These are phyloP conservation scores for Pythium dissotocum DNA, from an alignment of 352 stramenopile species.

Conservation along the genomic window DNA sequence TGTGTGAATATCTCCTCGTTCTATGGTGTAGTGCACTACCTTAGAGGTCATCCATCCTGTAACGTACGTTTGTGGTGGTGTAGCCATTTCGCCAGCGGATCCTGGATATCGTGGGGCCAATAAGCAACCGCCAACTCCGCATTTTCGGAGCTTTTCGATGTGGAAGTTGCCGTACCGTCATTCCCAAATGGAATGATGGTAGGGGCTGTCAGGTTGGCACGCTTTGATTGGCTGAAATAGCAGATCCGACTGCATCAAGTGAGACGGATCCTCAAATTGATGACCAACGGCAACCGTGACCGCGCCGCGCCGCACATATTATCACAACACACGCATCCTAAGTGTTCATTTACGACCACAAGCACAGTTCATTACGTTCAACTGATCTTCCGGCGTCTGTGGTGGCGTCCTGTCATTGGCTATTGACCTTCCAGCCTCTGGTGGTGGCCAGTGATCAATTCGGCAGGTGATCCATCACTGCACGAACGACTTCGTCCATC, in stretches of 20 bases:
- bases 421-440: background rate
- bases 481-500: slow-evolving; percentile 1
- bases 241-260: too few species aligned
- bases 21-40: too few species aligned
- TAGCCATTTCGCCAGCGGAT: background rate
- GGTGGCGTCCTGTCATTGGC: background rate
- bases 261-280: too few species aligned
- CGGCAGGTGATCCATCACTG: slow-evolving; percentile 4
- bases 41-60: too few species aligned
- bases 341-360: too few species aligned
- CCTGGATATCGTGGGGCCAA: background rate
- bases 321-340: background rate
- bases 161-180: slow-evolving; percentile 1
- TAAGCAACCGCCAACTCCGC: background rate
- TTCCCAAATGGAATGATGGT: background rate
- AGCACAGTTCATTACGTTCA: too few species aligned
- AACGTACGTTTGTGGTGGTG: background rate
- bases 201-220: background rate
- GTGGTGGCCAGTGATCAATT: background rate
- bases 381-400: background rate
- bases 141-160: background rate
- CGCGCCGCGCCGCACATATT: background rate
- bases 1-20: too few species aligned
- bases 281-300: too few species aligned
- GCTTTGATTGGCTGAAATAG: background rate